These are phyloP conservation scores for Kalanchoe fedtschenkoi DNA, from an alignment of 164 flowering plant species.

Conservation along the genomic window DNA sequence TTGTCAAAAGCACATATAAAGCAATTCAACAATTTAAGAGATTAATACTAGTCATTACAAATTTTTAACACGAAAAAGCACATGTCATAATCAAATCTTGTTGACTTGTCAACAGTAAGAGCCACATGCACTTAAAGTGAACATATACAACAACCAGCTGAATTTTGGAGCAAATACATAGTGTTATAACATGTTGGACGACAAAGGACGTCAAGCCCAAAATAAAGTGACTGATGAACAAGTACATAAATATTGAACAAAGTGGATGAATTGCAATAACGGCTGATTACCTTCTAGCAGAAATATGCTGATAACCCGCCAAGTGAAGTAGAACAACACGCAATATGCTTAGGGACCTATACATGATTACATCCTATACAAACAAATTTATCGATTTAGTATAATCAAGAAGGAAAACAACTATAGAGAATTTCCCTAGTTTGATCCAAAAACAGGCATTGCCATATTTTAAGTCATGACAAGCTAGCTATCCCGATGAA, in stretches of 20 bases:
- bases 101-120: too few species aligned
- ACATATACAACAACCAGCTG: not conserved
- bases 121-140: not conserved
- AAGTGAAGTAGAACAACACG: slow-evolving; percentile 35
- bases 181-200: not conserved
- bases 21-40: too few species aligned
- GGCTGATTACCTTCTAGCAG: slow-evolving; percentile 33
- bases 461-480: not conserved
- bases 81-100: too few species aligned
- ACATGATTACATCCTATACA: slow-evolving; percentile 46
- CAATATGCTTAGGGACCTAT: slow-evolving; percentile 47
- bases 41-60: not conserved
- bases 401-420: not conserved
- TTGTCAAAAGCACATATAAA: too few species aligned
- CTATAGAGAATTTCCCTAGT: not conserved
- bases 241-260: not conserved
- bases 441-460: not conserved
- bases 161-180: not conserved
- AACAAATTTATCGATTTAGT: not conserved
- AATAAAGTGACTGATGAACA: slow-evolving; percentile 4
- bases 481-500: not conserved
- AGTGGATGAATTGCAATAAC: not conserved
- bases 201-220: not conserved
- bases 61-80: not conserved
- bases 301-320: slow-evolving; percentile 18